Base-by-base conservation (phyloP, 2,329 filamentous ascomycete species). In the Diplodia scrobiculata region DNA sequence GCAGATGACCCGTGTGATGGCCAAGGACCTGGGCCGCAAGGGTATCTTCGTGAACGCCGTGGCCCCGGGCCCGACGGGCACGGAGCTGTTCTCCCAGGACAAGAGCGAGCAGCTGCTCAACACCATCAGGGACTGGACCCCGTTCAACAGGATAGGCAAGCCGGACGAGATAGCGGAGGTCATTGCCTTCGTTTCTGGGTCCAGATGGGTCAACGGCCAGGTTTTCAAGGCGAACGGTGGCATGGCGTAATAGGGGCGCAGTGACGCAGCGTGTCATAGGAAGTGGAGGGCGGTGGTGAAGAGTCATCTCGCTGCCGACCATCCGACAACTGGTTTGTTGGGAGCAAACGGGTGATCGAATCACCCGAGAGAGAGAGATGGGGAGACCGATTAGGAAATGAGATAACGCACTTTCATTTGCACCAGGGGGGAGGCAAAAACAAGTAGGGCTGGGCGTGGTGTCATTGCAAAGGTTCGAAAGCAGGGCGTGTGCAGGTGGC, bases 61-160 rank as follows among this genome's bases (percentile, higher is more conserved):
- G 17, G 80, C 83, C 0, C 84, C 84, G 0, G 84, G 83, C 0
- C 84, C 85, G 1, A 87, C 83, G 0, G 81, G 74, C 0, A 87
- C 85, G 0, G 84, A 86, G 4, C 72, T 87, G 36, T 62, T 62
- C 45, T 62, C 36, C n/a, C 11, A 51, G 45, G 58, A 45, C n/a
- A 62, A 62, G 58, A 62, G 58, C 87, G 87, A 72, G 78, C 81
- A 65, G 73, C 71, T 79, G 69, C 72, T 21, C 74, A 83, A 80
- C 25, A 68, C 27, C 14, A 54, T 54, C 9, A 47, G 13, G 6
- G 17, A 52, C 13, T 65, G 51, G 52, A 47, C 27, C 10, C 50
- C 38, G 38, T 58, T 58, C 34, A 19, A 50, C 19, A 34, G 63
- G 29, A 47, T 75, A 10, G 73, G 72, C 0, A 66, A 63, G 67